Evolutionary conservation across 345 rosid species (phyloP).

Genomic region (Excoecaria agallocha): DNA sequence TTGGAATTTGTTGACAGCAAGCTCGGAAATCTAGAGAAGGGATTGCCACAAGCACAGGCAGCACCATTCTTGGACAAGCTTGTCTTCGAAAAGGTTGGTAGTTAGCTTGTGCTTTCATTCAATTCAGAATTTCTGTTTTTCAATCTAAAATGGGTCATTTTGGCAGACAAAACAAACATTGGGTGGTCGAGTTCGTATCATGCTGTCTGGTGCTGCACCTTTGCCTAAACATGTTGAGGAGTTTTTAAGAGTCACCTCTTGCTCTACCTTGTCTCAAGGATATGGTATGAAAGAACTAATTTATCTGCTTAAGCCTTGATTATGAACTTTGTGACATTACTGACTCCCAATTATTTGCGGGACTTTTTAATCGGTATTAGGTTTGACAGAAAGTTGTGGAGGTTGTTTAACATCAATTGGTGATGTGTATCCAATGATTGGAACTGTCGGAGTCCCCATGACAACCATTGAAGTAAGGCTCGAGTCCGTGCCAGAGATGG

Average conservation of each 20-base stretch:
- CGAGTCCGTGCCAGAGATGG: slow-evolving; percentile 92
- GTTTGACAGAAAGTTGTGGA: slow-evolving; percentile 89
- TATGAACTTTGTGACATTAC: not conserved
- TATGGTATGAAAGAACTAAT: slow-evolving; percentile 54
- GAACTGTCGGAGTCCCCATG: slow-evolving; percentile 92
- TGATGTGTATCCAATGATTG: slow-evolving; percentile 73
- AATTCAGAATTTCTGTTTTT: not conserved
- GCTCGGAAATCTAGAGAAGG: slow-evolving; percentile 61
- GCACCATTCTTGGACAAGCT: slow-evolving; percentile 77
- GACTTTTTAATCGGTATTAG: slow-evolving; percentile 33
- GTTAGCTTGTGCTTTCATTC: not conserved
- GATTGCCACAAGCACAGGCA: slow-evolving; percentile 79
- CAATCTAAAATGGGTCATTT: slow-evolving; percentile 14
- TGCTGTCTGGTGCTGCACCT: slow-evolving; percentile 96
- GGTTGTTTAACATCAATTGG: slow-evolving; percentile 83
- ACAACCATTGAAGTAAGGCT: slow-evolving; percentile 88
- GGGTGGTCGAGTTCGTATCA: slow-evolving; percentile 73
- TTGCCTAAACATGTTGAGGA: slow-evolving; percentile 88
- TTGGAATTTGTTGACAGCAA: slow-evolving; percentile 52
- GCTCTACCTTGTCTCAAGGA: slow-evolving; percentile 86
- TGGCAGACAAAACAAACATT: slow-evolving; percentile 67
- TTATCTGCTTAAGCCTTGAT: not conserved
- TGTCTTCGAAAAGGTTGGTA: slow-evolving; percentile 70
- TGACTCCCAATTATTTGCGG: not conserved
- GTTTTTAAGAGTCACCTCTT: slow-evolving; percentile 73